A percentile compares a stretch with the other conserved stretches of the same genome.
These are phyloP conservation scores for Polygonum aviculare DNA, from an alignment of 148 eudicot species.

Conservation along the genomic window DNA sequence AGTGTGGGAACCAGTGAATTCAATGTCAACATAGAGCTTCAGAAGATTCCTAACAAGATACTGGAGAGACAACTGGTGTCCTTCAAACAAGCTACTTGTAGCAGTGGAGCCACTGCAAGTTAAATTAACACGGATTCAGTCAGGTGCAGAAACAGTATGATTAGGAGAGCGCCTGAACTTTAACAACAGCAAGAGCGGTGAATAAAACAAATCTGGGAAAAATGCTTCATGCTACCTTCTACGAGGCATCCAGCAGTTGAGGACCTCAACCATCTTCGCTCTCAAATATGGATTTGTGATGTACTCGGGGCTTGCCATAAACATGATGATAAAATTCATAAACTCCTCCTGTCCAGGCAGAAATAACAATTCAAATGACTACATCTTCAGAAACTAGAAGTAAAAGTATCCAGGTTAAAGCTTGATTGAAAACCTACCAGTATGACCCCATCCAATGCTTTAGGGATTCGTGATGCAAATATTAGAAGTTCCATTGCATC, in stretches of 20 bases:
- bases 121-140: constrained; percentile 10
- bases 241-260: constrained; percentile 97
- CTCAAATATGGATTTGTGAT: constrained; percentile 91
- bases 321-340: constrained; percentile 98
- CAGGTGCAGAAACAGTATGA: background rate
- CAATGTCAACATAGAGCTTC: constrained; percentile 95
- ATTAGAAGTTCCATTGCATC: constrained; percentile 96
- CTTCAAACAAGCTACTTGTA: constrained; percentile 82
- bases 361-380: constrained; percentile 3
- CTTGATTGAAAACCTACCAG: constrained; percentile 36
- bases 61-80: constrained; percentile 72
- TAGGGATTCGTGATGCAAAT: constrained; percentile 92
- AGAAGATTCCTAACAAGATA: constrained; percentile 89
- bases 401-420: background rate
- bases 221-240: constrained; percentile 42
- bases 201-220: background rate
- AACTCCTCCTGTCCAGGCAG: constrained; percentile 67
- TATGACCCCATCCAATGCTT: constrained; percentile 78
- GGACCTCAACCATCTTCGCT: constrained; percentile 98
- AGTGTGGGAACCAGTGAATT: constrained; percentile 96
- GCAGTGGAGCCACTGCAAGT: constrained; percentile 65
- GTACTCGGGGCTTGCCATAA: constrained; percentile 90
- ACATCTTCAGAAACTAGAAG: background rate
- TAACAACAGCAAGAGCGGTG: background rate
- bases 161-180: background rate